These are phyloP conservation scores for Miscanthus lutarioriparius DNA, from an alignment of 176 grass and related monocot genomes.

Conservation along the genomic window DNA sequence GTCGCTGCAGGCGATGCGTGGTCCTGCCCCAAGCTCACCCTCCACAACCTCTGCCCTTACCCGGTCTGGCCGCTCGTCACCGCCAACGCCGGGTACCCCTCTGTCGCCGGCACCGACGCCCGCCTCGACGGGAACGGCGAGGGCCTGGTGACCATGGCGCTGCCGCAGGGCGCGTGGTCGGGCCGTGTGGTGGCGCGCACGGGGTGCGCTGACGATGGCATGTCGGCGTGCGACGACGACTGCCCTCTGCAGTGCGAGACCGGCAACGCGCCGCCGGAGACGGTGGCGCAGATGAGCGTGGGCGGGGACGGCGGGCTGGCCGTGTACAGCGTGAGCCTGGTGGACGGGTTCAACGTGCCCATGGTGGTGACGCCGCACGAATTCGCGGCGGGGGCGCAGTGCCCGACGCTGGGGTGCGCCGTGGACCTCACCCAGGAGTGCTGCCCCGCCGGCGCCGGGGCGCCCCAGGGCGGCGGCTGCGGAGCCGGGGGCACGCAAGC, in stretches of 20 bases:
- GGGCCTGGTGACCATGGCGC: conserved; percentile 14
- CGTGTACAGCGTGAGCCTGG: conserved; percentile 49
- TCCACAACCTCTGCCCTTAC: conserved; percentile 39
- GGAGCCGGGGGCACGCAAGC: background rate
- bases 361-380: conserved; percentile 27
- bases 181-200: conserved; percentile 41
- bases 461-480: background rate
- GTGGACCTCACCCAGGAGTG: conserved; percentile 22
- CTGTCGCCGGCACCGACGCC: background rate
- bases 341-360: conserved; percentile 52
- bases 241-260: background rate
- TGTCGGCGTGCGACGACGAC: background rate
- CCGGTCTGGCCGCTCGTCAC: conserved; percentile 36
- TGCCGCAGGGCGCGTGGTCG: conserved; percentile 28
- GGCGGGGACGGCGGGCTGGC: conserved; percentile 8
- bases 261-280: conserved; percentile 31
- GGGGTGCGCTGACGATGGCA: conserved; percentile 9
- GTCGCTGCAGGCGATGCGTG: background rate
- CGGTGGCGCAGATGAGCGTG: conserved; percentile 43
- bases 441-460: conserved; percentile 3
- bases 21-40: conserved; percentile 22
- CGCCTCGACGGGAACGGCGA: conserved; percentile 10
- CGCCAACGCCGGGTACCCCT: background rate
- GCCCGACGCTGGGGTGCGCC: conserved; percentile 29
- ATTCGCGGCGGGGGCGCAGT: conserved; percentile 3